Conservation (phyloP, 495 filamentous ascomycete genomes). For the Bacidia rubella region DNA sequence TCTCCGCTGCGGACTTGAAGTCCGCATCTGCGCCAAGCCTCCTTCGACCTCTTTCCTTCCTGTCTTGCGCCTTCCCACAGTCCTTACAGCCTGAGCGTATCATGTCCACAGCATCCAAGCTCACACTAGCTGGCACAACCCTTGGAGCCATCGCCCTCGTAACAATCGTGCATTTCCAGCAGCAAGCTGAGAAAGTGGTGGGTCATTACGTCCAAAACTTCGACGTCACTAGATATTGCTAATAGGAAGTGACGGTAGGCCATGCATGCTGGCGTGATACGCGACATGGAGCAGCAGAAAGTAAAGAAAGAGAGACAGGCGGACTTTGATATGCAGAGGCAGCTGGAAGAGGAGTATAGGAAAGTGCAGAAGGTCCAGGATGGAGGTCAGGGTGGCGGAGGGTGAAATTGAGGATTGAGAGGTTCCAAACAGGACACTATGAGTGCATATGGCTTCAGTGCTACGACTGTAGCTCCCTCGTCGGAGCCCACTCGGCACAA, state of each 20-base stretch:
- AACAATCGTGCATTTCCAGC: conserved; percentile 76
- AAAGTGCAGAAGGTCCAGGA: conserved; percentile 61
- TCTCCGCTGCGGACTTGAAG: too few species aligned
- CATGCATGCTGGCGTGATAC: conserved; percentile 91
- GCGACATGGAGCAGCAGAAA: conserved; percentile 87
- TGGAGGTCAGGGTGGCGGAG: conserved; percentile 8
- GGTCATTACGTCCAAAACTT: conserved; percentile 15
- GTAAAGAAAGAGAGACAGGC: conserved; percentile 76
- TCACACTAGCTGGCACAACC: conserved; percentile 67
- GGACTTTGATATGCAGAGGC: conserved; percentile 85
- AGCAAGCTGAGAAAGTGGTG: conserved; percentile 78
- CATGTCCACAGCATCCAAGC: conserved; percentile 84
- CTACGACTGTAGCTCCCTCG: too few species aligned
- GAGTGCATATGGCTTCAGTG: too few species aligned
- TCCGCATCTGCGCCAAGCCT: not conserved
- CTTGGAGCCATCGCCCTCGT: conserved; percentile 64
- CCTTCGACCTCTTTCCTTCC: not conserved
- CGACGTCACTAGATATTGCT: not conserved
- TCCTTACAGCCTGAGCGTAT: too few species aligned
- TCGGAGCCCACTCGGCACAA: too few species aligned
- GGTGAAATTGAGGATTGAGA: not conserved
- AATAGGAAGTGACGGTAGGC: conserved; percentile 38
- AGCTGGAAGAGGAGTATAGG: conserved; percentile 76
- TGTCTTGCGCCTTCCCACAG: too few species aligned
- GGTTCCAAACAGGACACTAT: not conserved